Conservation (phyloP, 1,284 basidiomycete species). For the Irpex sp. region DNA sequence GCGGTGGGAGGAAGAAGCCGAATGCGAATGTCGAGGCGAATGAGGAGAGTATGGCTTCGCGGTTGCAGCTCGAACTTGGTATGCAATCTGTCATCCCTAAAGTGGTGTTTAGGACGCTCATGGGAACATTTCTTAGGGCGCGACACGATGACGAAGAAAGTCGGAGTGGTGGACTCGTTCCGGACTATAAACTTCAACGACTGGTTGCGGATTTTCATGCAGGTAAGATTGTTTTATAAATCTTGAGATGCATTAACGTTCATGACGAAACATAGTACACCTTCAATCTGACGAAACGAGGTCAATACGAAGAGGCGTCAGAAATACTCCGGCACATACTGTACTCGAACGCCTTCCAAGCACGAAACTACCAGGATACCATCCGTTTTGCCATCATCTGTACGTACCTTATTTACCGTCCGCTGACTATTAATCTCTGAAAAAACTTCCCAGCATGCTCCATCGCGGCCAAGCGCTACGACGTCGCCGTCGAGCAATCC, state of each 20-base stretch:
- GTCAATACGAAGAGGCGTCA: slow-evolving; percentile 66
- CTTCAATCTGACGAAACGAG: slow-evolving; percentile 71
- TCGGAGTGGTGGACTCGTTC: slow-evolving; percentile 53
- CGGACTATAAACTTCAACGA: slow-evolving; percentile 82
- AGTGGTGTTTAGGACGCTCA: too few relatives aligned
- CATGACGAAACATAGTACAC: slow-evolving; percentile 59
- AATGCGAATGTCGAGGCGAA: slow-evolving; percentile 48
- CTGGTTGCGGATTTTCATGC: slow-evolving; percentile 85
- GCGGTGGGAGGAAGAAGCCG: slow-evolving; percentile 34
- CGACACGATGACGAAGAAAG: slow-evolving; percentile 30
- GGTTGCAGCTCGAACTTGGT: slow-evolving; percentile 76
- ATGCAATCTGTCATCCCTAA: slow-evolving; percentile 16
- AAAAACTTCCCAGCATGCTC: slow-evolving; percentile 51
- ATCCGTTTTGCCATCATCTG: slow-evolving; percentile 72
- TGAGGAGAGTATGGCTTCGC: slow-evolving; percentile 71
- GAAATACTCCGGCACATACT: slow-evolving; percentile 81
- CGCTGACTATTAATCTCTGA: background rate
- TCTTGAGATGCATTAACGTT: background rate
- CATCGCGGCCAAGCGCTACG: slow-evolving; percentile 51
- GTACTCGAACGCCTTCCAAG: slow-evolving; percentile 75
- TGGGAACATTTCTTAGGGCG: slow-evolving; percentile 15
- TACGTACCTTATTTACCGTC: slow-evolving; percentile 32
- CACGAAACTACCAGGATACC: slow-evolving; percentile 59
- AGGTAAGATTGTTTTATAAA: slow-evolving; percentile 45
- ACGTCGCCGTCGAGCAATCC: slow-evolving; percentile 63